phyloP scores from a whole-genome alignment of 1,284 basidiomycete species.

The Chondrostereum purpureum region DNA sequence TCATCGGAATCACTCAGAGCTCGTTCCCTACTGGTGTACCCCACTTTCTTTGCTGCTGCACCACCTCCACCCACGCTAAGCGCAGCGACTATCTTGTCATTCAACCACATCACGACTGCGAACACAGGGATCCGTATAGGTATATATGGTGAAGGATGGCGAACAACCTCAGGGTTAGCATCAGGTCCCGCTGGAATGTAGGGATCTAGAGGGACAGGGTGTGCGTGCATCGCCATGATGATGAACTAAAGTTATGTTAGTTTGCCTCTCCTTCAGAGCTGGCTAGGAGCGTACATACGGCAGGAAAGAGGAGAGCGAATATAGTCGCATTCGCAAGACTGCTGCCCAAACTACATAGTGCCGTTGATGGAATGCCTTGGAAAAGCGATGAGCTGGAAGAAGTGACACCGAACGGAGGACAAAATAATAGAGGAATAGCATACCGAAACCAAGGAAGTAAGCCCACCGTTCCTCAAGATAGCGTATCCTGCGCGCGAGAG shows the following conservation, averaged over 20 bases:
- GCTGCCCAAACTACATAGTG: constrained; percentile 63
- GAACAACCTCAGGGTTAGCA: constrained; percentile 33
- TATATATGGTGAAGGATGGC: constrained; percentile 65
- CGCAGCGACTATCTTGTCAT: constrained; percentile 60
- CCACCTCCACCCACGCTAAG: constrained; percentile 48
- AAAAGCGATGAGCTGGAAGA: too few species aligned
- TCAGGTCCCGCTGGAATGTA: constrained; percentile 49
- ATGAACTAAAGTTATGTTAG: constrained; percentile 47
- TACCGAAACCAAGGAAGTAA: constrained; percentile 78
- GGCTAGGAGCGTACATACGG: constrained; percentile 32
- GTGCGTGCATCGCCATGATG: constrained; percentile 71
- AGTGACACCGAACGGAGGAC: not conserved
- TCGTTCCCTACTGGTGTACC: constrained; percentile 14
- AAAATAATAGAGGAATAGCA: constrained; percentile 15
- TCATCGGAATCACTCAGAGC: constrained; percentile 39
- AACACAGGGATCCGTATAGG: constrained; percentile 77
- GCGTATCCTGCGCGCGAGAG: constrained; percentile 59
- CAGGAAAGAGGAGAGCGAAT: constrained; percentile 74
- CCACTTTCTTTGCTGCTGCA: constrained; percentile 14
- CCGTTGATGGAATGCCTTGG: constrained; percentile 63
- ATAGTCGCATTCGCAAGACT: constrained; percentile 69
- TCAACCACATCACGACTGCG: constrained; percentile 64
- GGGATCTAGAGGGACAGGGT: constrained; percentile 60
- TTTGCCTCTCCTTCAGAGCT: constrained; percentile 11
- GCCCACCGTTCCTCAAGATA: constrained; percentile 82